Evolutionary conservation across 2,329 filamentous ascomycete genomes (phyloP).

Genomic region (Trichophyton schoenleinii): DNA sequence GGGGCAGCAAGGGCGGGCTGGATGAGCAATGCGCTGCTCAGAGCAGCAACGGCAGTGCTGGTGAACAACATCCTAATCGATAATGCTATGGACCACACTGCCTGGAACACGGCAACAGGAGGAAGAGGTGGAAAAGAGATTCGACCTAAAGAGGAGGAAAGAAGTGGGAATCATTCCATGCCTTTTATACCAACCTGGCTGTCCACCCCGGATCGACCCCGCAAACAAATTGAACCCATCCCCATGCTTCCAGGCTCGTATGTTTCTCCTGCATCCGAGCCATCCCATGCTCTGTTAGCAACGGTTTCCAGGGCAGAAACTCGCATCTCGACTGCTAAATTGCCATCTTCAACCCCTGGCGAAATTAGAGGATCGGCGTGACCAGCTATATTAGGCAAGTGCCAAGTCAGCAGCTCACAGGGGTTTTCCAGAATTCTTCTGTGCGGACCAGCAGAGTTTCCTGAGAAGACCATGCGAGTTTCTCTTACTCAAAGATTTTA

Average conservation of each 20-base stretch:
- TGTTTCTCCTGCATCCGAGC: not conserved
- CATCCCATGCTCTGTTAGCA: slow-evolving; percentile 1
- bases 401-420: not conserved
- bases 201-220: slow-evolving; percentile 1
- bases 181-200: not conserved
- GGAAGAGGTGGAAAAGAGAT: not conserved
- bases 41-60: slow-evolving; percentile 6
- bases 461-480: too few species aligned
- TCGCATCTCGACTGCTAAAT: not conserved
- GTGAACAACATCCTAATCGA: slow-evolving; percentile 9
- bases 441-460: too few species aligned
- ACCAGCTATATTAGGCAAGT: slow-evolving; percentile 1
- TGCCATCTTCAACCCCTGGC: not conserved
- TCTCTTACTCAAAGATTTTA: too few species aligned
- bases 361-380: slow-evolving; percentile 4
- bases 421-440: not conserved
- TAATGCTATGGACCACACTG: slow-evolving; percentile 3
- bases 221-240: not conserved
- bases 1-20: slow-evolving; percentile 6
- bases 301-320: slow-evolving; percentile 6
- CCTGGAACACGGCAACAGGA: slow-evolving; percentile 2
- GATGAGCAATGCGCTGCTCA: slow-evolving; percentile 9
- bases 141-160: not conserved
- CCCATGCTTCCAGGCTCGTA: slow-evolving; percentile 5
- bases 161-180: not conserved